A percentile compares a stretch with the other conserved stretches of the same genome.
Evolutionary conservation across 148 eudicot genomes (phyloP).

Genomic region (Spergularia bocconei): DNA sequence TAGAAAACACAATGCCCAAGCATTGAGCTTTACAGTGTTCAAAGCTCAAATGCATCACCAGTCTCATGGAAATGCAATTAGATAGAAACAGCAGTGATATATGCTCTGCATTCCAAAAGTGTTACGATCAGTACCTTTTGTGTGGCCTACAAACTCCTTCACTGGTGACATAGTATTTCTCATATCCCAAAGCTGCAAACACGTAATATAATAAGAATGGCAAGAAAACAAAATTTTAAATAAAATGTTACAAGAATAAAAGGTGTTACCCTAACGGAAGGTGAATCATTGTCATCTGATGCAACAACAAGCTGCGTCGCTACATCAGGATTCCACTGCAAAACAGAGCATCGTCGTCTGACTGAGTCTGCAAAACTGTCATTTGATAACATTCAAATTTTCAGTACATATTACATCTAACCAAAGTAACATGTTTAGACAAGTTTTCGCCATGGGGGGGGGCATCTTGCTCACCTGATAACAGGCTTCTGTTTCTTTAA

Average conservation of each 20-base stretch:
- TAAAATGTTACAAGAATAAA: not conserved
- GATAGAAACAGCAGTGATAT: not conserved
- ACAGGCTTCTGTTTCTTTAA: conserved; percentile 93
- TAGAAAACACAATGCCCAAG: not conserved
- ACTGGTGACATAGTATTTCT: conserved; percentile 78
- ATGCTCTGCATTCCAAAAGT: no score
- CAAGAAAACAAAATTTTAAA: not conserved
- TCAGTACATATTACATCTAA: not conserved
- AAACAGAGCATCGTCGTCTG: conserved; percentile 85
- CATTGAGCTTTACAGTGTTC: not conserved
- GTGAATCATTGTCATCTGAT: conserved; percentile 92
- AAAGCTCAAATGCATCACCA: not conserved
- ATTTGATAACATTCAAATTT: conserved; percentile 21
- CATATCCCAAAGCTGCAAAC: conserved; percentile 94
- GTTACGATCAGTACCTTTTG: conserved; percentile 53
- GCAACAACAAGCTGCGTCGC: conserved; percentile 91
- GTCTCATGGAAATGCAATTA: conserved; percentile 1
- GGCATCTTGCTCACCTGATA: conserved; percentile 48
- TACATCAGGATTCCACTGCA: conserved; percentile 97
- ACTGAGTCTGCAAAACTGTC: conserved; percentile 82
- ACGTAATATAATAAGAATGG: conserved; percentile 12
- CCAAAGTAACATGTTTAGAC: not conserved
- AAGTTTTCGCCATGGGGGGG: not conserved
- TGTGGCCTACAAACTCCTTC: conserved; percentile 86
- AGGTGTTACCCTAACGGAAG: conserved; percentile 65